Conservation (phyloP, 352 stramenopile species). For the Globisporangium apiculatum region DNA sequence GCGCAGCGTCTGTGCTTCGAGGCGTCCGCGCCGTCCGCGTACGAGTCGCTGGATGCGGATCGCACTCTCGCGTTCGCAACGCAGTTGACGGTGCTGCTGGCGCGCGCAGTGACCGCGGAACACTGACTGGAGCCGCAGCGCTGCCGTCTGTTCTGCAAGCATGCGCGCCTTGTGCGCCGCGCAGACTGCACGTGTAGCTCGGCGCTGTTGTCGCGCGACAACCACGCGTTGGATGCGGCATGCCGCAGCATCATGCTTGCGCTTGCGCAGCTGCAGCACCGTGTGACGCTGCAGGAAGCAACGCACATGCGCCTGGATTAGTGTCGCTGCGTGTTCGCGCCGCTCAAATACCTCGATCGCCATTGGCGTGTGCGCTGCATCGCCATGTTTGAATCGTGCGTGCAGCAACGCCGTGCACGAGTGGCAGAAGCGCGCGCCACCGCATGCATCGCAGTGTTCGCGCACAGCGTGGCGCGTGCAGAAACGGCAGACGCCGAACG, state of each 20-base stretch:
- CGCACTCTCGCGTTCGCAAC: constrained; percentile 16
- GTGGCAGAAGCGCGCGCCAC: constrained; percentile 25
- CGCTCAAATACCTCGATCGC: constrained; percentile 19
- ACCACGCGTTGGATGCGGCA: constrained; percentile 33
- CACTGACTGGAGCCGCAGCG: constrained; percentile 22
- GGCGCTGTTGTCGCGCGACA: constrained; percentile 21
- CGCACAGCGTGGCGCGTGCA: constrained; percentile 34
- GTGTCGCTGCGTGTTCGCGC: constrained; percentile 23
- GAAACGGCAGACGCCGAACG: constrained; percentile 31
- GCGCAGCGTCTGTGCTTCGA: constrained; percentile 5
- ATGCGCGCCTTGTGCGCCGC: constrained; percentile 19
- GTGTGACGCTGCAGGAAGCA: constrained; percentile 34
- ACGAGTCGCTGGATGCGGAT: constrained; percentile 32
- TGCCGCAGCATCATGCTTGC: constrained; percentile 18
- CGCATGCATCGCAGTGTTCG: constrained; percentile 32
- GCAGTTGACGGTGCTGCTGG: constrained; percentile 5
- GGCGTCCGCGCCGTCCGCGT: constrained; percentile 16
- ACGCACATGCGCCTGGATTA: constrained; percentile 36
- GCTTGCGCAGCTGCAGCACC: constrained; percentile 15
- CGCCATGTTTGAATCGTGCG: constrained; percentile 4
- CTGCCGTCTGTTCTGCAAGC: constrained; percentile 14
- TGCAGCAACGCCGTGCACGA: constrained; percentile 37
- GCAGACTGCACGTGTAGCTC: constrained; percentile 25
- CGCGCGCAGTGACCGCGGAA: constrained; percentile 25
- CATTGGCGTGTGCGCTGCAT: constrained; percentile 14